These are phyloP conservation scores for Cladosporium austrohemisphaericum DNA, from an alignment of 2,329 filamentous ascomycete species.

Conservation along the genomic window DNA sequence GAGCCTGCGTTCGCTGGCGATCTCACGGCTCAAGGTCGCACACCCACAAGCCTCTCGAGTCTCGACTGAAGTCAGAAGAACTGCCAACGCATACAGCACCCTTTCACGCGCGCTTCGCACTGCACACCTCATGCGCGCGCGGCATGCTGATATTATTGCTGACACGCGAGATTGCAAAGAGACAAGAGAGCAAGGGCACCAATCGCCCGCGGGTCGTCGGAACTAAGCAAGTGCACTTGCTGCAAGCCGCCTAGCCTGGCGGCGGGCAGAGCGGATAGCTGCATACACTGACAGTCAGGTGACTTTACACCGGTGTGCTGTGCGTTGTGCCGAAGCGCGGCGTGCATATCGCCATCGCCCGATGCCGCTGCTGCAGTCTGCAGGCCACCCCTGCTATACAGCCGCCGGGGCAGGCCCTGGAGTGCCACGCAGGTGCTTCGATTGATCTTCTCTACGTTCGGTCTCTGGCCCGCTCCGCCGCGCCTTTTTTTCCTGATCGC, in stretches of 20 bases:
- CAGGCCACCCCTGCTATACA: slow-evolving; percentile 7
- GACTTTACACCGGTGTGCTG: slow-evolving; percentile 13
- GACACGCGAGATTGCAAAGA: slow-evolving; percentile 1
- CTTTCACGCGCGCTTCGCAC: too few species aligned
- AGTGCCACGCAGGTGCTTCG: background rate
- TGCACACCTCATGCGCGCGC: too few species aligned
- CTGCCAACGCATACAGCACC: slow-evolving; percentile 12
- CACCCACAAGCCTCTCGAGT: background rate
- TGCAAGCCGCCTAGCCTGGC: slow-evolving; percentile 8
- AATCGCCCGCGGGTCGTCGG: slow-evolving; percentile 1
- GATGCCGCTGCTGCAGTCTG: slow-evolving; percentile 11
- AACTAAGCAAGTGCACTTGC: slow-evolving; percentile 11
- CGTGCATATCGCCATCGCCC: slow-evolving; percentile 3
- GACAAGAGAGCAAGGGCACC: background rate
- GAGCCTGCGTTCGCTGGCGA: slow-evolving; percentile 1
- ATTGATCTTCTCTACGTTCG: slow-evolving; percentile 7
- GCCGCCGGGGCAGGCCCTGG: background rate
- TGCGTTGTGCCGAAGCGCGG: slow-evolving; percentile 2
- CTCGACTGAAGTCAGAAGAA: background rate
- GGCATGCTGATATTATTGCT: background rate
- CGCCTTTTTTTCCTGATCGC: slow-evolving; percentile 5
- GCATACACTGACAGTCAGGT: slow-evolving; percentile 13
- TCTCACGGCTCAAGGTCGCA: slow-evolving; percentile 3
- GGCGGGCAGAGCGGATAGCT: slow-evolving; percentile 8
- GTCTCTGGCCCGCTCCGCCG: slow-evolving; percentile 10